Percentiles rank a stretch among this genome's conserved stretches.
Evolutionary conservation across 805 yeast species (phyloP).

Genomic region (Allodekkera sacchari): DNA sequence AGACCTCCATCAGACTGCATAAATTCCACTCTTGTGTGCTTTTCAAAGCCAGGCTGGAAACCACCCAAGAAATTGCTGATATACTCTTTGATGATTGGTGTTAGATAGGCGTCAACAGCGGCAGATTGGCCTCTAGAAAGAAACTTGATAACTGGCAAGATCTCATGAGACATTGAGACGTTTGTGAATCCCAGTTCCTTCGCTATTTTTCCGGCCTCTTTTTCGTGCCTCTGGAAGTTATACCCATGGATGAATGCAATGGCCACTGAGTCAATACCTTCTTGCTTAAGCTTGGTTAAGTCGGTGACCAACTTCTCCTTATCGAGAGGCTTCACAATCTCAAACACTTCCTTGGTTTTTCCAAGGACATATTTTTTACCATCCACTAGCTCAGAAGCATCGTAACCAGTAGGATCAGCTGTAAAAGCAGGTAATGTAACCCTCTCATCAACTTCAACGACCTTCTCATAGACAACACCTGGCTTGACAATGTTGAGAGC

Average conservation of each 20-base stretch:
- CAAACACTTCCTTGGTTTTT: slow-evolving; percentile 29
- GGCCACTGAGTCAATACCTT: slow-evolving; percentile 26
- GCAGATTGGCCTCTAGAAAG: slow-evolving; percentile 31
- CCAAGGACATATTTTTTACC: slow-evolving; percentile 23
- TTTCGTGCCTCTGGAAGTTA: slow-evolving; percentile 31
- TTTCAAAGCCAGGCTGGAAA: slow-evolving; percentile 23
- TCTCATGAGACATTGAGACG: slow-evolving; percentile 25
- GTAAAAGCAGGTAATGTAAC: slow-evolving; percentile 69
- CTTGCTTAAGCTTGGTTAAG: slow-evolving; percentile 13
- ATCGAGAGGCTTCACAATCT: slow-evolving; percentile 24
- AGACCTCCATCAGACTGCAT: slow-evolving; percentile 54
- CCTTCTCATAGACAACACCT: slow-evolving; percentile 56
- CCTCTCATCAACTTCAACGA: slow-evolving; percentile 75
- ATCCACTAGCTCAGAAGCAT: slow-evolving; percentile 20
- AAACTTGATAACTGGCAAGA: slow-evolving; percentile 27
- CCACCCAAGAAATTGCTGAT: slow-evolving; percentile 26
- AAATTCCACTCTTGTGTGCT: slow-evolving; percentile 32
- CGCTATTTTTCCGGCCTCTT: slow-evolving; percentile 24
- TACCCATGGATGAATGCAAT: slow-evolving; percentile 29
- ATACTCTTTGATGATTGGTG: slow-evolving; percentile 29
- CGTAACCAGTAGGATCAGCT: slow-evolving; percentile 52
- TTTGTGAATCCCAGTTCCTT: slow-evolving; percentile 30
- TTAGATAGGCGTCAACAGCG: slow-evolving; percentile 31
- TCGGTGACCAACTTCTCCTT: slow-evolving; percentile 10
- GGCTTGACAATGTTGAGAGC: slow-evolving; percentile 64